These are phyloP conservation scores for Polytrichum commune DNA, from an alignment of 225 moss, liverwort and hornwort species.

Conservation along the genomic window DNA sequence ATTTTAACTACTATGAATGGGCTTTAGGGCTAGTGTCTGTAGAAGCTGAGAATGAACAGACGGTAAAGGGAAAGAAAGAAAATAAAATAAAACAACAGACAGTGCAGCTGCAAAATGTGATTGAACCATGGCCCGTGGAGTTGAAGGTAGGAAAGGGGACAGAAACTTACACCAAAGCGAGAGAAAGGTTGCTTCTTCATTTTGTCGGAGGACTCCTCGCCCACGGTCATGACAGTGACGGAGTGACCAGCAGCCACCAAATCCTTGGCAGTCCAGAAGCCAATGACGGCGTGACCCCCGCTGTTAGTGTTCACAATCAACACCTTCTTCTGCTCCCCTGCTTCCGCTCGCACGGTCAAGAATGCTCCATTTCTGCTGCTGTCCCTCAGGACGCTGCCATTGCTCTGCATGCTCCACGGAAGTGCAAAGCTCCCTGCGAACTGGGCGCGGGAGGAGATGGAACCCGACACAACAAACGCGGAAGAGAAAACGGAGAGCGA, in stretches of 20 bases:
- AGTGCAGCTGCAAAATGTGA: no score
- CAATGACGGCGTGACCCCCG: conserved; percentile 95
- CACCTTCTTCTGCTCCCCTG: conserved; percentile 69
- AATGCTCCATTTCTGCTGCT: conserved; percentile 4
- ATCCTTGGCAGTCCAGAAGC: conserved; percentile 93
- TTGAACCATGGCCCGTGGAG: background rate
- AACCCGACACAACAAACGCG: background rate
- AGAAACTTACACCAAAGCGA: conserved; percentile 63
- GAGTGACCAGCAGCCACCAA: conserved; percentile 71
- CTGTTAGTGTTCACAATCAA: conserved; percentile 92
- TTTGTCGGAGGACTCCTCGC: conserved; percentile 85
- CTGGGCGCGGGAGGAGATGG: conserved; percentile 22
- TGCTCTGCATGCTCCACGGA: conserved; percentile 18
- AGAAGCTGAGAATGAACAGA: no score
- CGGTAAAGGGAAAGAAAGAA: no score
- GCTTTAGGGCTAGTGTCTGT: no score
- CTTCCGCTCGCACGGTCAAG: conserved; percentile 34
- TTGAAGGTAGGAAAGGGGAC: background rate
- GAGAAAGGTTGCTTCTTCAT: conserved; percentile 95
- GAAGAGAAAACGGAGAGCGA: conserved; percentile 24
- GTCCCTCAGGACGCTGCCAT: background rate
- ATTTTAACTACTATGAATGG: no score
- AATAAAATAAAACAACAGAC: no score
- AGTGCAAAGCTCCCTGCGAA: conserved; percentile 18
- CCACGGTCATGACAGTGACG: conserved; percentile 82